Evolutionary conservation across 2,329 filamentous ascomycete species (phyloP).

Genomic region (Whalleya microplaca): DNA sequence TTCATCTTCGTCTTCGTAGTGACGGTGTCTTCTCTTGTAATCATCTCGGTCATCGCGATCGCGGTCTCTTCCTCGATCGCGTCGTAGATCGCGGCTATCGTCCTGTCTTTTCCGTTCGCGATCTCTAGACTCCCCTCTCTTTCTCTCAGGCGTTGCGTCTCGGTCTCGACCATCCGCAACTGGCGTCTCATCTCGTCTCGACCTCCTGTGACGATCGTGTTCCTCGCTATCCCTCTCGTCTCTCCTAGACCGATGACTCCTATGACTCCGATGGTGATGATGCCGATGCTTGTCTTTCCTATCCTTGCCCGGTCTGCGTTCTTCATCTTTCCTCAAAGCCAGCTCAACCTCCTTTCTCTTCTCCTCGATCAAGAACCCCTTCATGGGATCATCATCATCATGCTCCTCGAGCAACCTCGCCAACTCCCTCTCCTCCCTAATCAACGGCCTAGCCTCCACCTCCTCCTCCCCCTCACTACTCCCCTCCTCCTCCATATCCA

Average conservation of each 20-base stretch:
- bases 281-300: slow-evolving; percentile 44
- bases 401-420: slow-evolving; percentile 75
- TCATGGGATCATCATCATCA: slow-evolving; percentile 98
- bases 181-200: slow-evolving; percentile 44
- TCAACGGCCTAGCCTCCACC: slow-evolving; percentile 53
- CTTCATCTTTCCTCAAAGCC: slow-evolving; percentile 62
- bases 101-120: slow-evolving; percentile 38
- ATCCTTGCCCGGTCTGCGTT: slow-evolving; percentile 52
- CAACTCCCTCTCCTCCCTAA: slow-evolving; percentile 83
- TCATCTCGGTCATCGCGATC: slow-evolving; percentile 28
- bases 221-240: slow-evolving; percentile 31
- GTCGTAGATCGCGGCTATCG: slow-evolving; percentile 31
- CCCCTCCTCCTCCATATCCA: slow-evolving; percentile 43
- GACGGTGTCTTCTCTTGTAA: slow-evolving; percentile 21
- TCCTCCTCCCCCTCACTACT: slow-evolving; percentile 35
- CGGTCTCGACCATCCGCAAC: slow-evolving; percentile 26
- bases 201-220: slow-evolving; percentile 36
- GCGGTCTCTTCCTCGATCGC: slow-evolving; percentile 25
- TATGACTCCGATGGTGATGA: slow-evolving; percentile 48
- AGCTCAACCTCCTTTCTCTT: slow-evolving; percentile 86
- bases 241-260: slow-evolving; percentile 48
- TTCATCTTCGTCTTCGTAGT: slow-evolving; percentile 29
- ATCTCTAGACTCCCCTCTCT: slow-evolving; percentile 33
- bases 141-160: slow-evolving; percentile 36
- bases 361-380: slow-evolving; percentile 83